These are phyloP conservation scores for Diophrys appendiculata DNA, from an alignment of 73 alveolate species.

Conservation along the genomic window DNA sequence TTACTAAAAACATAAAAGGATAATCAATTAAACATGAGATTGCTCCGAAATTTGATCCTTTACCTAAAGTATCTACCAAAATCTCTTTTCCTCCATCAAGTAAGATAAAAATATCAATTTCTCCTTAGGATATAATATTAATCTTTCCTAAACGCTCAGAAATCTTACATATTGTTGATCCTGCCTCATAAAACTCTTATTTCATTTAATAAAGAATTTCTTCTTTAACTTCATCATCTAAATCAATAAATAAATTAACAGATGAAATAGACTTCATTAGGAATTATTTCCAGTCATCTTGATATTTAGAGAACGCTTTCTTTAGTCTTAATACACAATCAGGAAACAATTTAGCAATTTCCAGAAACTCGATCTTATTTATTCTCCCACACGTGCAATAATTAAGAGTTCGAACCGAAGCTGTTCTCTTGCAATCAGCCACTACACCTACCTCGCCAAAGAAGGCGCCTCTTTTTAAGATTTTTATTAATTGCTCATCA, in stretches of 20 bases:
- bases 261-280: conserved; percentile 11
- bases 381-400: conserved; percentile 81
- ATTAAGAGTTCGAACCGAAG: conserved; percentile 83
- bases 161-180: neutral
- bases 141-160: neutral
- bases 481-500: conserved; percentile 61
- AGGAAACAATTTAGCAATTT: conserved; percentile 33
- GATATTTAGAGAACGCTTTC: conserved; percentile 25
- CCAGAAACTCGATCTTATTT: conserved; percentile 42
- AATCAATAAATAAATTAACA: neutral
- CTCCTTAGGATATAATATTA: neutral
- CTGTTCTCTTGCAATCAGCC: conserved; percentile 87
- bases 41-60: conserved; percentile 12
- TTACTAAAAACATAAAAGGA: neutral
- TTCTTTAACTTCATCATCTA: neutral
- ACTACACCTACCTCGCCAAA: conserved; percentile 97
- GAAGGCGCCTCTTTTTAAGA: conserved; percentile 81
- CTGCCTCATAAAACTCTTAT: conserved; percentile 11
- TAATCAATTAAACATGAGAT: neutral
- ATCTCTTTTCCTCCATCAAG: conserved; percentile 10
- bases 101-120: neutral
- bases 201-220: conserved; percentile 1
- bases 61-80: neutral
- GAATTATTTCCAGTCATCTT: conserved; percentile 47
- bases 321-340: conserved; percentile 22